Conservation (phyloP, 225 moss, liverwort and hornwort genomes). For the Bryoerythrophyllum caledonicum region DNA sequence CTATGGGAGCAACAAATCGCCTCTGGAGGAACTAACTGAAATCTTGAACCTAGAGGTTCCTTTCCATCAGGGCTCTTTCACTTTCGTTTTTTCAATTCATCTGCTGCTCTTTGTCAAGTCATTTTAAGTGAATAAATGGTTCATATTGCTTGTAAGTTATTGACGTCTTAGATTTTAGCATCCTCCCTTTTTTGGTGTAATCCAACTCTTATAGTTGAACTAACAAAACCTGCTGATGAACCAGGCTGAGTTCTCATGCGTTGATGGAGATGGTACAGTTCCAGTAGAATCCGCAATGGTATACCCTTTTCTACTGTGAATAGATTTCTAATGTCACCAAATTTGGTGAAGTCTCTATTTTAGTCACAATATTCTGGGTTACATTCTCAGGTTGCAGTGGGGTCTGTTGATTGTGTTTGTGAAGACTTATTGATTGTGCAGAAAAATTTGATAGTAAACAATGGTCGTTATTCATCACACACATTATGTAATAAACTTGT, state of each 20-base stretch:
- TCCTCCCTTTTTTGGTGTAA: neutral
- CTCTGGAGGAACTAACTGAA: conserved; percentile 64
- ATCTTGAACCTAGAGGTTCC: conserved; percentile 71
- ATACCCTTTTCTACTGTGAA: conserved; percentile 3
- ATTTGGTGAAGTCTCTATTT: neutral
- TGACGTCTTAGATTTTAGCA: conserved; percentile 1
- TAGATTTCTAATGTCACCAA: neutral
- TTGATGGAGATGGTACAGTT: conserved; percentile 98
- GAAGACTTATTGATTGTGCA: neutral
- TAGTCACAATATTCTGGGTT: neutral
- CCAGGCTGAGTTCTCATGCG: conserved; percentile 78
- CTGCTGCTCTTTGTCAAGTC: conserved; percentile 6
- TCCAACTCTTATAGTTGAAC: conserved; percentile 8
- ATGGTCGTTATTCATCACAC: neutral
- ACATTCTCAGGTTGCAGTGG: conserved; percentile 6
- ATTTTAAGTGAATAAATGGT: neutral
- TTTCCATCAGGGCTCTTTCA: conserved; percentile 9
- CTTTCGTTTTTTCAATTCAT: conserved; percentile 1
- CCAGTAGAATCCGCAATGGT: conserved; percentile 97
- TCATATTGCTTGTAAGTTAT: neutral
- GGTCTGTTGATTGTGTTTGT: neutral
- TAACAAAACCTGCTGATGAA: conserved; percentile 25
- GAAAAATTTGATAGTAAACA: neutral
- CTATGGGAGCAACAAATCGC: conserved; percentile 74
- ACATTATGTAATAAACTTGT: neutral